Evolutionary conservation across 257 asterid genomes (phyloP), one percentile per base, ranked within the genome.

Genomic region (Paraleonurus japonicus): DNA sequence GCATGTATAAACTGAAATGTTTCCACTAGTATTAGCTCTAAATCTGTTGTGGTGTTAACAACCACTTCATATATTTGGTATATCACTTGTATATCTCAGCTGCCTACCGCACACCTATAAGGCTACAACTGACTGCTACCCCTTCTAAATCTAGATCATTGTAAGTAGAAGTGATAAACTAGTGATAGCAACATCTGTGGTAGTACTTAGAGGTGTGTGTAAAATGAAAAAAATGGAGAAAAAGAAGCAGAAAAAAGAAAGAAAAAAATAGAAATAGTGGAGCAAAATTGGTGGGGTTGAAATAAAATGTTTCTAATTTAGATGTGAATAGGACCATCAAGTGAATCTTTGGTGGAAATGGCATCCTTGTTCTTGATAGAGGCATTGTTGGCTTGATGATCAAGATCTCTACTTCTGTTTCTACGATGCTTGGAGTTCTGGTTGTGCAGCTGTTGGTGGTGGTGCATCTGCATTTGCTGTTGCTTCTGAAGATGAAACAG

Each of bases 401-500:
- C 81, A 26, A 70, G 69, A 69, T 82, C 87, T 68, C 73, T 85
- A 80, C 84, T 81, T 80, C 70, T 83, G 86, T 76, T 82, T 58
- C 85, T 72, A 26, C 84, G 88, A 48, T 84, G 83, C 70, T 81
- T 83, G 57, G 77, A 65, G 45, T 77, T 69, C 16, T 81, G 86
- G 37, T 84, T 79, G 20, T 78, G 75, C 20, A 6, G 10, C 43
- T 57, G 83, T 59, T 79, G 84, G 13, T 78, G 89, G 11, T 74
- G 87, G 9, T 83, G 87, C 68, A 73, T 74, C 68, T 81, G 90
- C 73, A 80, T 54, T 11, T 83, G 89, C 63, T 81, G 89, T 39
- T 81, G 87, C 82, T 72, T 82, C 67, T 86, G 95, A 48, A 80
- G 55, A 63, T 85, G 89, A 67, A 59, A 80, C 63, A 86, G 37